These are phyloP conservation scores for Akanthomyces muscarius DNA, from an alignment of 2,329 filamentous ascomycete genomes.

Conservation along the genomic window DNA sequence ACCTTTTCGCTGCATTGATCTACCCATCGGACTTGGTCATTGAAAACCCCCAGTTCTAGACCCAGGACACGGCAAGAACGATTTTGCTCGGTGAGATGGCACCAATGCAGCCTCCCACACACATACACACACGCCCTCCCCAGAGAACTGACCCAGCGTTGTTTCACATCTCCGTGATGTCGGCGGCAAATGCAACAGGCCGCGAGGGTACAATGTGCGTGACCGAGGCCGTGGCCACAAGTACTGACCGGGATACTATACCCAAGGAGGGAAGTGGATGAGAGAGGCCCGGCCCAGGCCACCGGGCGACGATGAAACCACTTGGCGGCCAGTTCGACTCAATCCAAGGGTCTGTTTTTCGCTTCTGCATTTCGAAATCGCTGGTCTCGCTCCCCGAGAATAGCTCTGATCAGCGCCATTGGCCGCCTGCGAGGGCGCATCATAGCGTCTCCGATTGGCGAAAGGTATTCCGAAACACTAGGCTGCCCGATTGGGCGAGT, in stretches of 20 bases:
- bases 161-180: background rate
- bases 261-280: background rate
- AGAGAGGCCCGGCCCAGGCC: background rate
- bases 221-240: background rate
- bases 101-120: background rate
- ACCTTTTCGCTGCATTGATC: background rate
- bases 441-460: slow-evolving; percentile 10
- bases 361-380: background rate
- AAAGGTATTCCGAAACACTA: slow-evolving; percentile 5
- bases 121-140: background rate
- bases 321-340: background rate
- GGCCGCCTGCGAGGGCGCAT: background rate
- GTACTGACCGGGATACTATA: background rate
- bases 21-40: background rate
- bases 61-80: background rate
- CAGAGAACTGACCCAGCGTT: background rate
- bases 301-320: slow-evolving; percentile 3
- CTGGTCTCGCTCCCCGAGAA: background rate
- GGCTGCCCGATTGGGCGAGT: background rate
- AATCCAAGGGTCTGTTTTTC: background rate
- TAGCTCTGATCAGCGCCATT: background rate
- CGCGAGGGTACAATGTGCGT: too few relatives aligned
- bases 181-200: slow-evolving; percentile 7
- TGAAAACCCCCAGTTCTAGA: background rate
- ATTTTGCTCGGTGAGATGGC: background rate